These are phyloP conservation scores for Stellera chamaejasme DNA, from an alignment of 345 rosid genomes.

Conservation along the genomic window DNA sequence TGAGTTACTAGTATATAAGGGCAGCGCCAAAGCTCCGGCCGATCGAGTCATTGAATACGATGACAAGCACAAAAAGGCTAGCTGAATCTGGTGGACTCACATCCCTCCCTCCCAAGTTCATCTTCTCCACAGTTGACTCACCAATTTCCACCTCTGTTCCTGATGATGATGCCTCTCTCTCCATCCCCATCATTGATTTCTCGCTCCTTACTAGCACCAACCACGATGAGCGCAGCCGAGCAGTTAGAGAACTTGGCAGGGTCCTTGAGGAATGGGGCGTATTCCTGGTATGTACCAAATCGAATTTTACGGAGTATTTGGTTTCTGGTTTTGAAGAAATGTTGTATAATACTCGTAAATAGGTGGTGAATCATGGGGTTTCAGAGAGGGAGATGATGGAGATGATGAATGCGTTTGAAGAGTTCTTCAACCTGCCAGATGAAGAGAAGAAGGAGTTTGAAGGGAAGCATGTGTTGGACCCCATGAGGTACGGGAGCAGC, in stretches of 20 bases:
- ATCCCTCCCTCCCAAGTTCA: constrained; percentile 19
- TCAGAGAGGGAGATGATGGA: constrained; percentile 27
- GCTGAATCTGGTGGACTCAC: constrained; percentile 28
- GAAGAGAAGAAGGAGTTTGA: constrained; percentile 37
- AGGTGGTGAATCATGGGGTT: constrained; percentile 51
- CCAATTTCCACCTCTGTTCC: constrained; percentile 7
- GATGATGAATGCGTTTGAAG: constrained; percentile 20
- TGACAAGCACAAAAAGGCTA: constrained; percentile 16
- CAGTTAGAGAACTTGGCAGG: constrained; percentile 28
- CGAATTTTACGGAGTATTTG: background rate
- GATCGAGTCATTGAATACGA: background rate
- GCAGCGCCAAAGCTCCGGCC: background rate
- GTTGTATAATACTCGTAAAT: background rate
- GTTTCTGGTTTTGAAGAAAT: background rate
- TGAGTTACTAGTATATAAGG: background rate
- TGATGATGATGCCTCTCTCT: constrained; percentile 4
- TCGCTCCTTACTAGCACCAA: constrained; percentile 27
- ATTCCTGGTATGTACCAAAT: constrained; percentile 30
- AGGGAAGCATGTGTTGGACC: constrained; percentile 43
- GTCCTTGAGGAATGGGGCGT: constrained; percentile 60
- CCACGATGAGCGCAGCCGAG: constrained; percentile 23
- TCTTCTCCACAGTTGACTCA: constrained; percentile 6
- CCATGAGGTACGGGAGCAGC: constrained; percentile 49
- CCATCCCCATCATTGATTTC: constrained; percentile 45
- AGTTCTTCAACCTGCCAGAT: constrained; percentile 37